Percentiles rank a stretch among this genome's conserved stretches.
phyloP scores from a whole-genome alignment of 2,329 filamentous ascomycete species.

The Ciborinia camelliae region DNA sequence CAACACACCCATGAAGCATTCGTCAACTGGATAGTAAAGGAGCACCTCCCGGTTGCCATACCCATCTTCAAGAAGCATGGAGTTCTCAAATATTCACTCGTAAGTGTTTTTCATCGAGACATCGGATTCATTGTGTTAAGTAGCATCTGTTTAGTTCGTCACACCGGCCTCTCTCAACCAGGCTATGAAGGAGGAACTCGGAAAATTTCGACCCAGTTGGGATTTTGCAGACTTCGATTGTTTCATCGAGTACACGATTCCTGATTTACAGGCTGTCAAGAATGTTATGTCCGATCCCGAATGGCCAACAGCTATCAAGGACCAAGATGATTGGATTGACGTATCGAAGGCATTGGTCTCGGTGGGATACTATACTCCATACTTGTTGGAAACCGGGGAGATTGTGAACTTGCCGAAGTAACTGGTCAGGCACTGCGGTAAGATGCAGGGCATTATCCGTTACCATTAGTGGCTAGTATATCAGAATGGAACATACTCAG shows the following conservation, averaged over 20 bases:
- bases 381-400: constrained; percentile 33
- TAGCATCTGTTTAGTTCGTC: constrained; percentile 29
- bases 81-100: constrained; percentile 32
- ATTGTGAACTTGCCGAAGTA: constrained; percentile 28
- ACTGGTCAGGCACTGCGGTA: not conserved
- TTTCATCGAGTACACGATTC: constrained; percentile 35
- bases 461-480: not conserved
- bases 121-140: not conserved
- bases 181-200: constrained; percentile 26
- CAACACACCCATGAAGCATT: constrained; percentile 37
- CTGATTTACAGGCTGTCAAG: constrained; percentile 26
- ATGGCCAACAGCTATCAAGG: constrained; percentile 29
- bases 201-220: constrained; percentile 20
- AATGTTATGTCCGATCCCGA: constrained; percentile 33
- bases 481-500: not conserved
- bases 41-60: constrained; percentile 35
- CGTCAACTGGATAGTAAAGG: constrained; percentile 37
- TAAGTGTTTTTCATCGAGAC: constrained; percentile 22
- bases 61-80: constrained; percentile 35
- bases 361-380: constrained; percentile 32
- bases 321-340: constrained; percentile 37
- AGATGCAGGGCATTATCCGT: not conserved
- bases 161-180: constrained; percentile 30
- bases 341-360: constrained; percentile 32
- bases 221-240: constrained; percentile 34